Evolutionary conservation across 2,329 filamentous ascomycete genomes (phyloP).

Genomic region (Pseudopithomyces chartarum): DNA sequence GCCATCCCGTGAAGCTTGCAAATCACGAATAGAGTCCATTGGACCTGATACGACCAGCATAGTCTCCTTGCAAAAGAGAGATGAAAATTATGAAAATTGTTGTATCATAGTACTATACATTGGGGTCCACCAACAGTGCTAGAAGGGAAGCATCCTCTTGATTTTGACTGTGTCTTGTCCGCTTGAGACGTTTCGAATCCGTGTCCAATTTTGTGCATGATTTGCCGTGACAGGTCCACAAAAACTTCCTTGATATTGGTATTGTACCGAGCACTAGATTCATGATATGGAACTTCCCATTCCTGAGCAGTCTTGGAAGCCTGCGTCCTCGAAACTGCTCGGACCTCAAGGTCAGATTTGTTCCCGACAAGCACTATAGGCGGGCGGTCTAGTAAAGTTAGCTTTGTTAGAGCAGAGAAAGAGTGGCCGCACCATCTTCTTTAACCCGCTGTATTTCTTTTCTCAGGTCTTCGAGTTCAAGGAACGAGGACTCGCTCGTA

Average conservation of each 20-base stretch:
- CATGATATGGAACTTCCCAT: conserved; percentile 91
- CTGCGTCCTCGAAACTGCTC: conserved; percentile 74
- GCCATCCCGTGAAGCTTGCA: too few species aligned
- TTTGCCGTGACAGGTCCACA: conserved; percentile 79
- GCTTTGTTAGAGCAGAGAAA: conserved; percentile 59
- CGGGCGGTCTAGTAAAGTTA: conserved; percentile 80
- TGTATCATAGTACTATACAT: too few species aligned
- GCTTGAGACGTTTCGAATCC: conserved; percentile 55
- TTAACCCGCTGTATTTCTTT: conserved; percentile 90
- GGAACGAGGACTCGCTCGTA: conserved; percentile 79
- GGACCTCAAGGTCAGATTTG: conserved; percentile 79
- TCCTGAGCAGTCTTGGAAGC: conserved; percentile 84
- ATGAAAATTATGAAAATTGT: too few species aligned
- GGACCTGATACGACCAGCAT: too few species aligned
- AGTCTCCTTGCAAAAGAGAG: too few species aligned
- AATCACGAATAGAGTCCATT: too few species aligned
- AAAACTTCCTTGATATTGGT: conserved; percentile 93
- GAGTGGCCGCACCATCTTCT: too few species aligned
- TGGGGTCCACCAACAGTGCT: too few species aligned
- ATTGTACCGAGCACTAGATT: conserved; percentile 79
- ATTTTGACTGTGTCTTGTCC: too few species aligned
- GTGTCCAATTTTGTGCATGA: conserved; percentile 63
- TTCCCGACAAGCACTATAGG: conserved; percentile 89
- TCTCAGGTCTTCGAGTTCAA: conserved; percentile 77
- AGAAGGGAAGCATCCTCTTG: too few species aligned